Percentiles rank a stretch among this genome's conserved stretches.
These are phyloP conservation scores for Lipomyces mesembrius DNA, from an alignment of 805 yeast species.

Conservation along the genomic window DNA sequence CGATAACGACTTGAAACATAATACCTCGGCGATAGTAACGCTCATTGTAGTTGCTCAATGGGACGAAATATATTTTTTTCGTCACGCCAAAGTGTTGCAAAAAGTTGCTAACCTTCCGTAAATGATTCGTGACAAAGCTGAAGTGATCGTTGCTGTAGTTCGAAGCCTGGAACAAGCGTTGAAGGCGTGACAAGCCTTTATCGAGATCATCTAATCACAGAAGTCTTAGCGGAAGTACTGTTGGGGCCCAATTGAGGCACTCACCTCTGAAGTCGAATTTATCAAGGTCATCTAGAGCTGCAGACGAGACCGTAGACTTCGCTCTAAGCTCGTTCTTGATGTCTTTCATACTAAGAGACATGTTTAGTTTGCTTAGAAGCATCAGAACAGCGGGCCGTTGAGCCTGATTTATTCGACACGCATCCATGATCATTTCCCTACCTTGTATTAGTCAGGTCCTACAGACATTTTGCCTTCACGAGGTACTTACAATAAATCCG, in stretches of 20 bases:
- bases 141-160: constrained; percentile 65
- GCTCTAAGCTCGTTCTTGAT: constrained; percentile 59
- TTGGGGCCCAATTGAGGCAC: background rate
- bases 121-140: constrained; percentile 64
- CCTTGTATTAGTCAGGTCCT: background rate
- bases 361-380: constrained; percentile 75
- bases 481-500: constrained; percentile 68
- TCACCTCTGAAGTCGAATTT: constrained; percentile 69
- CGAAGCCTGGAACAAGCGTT: constrained; percentile 19
- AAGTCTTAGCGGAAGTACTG: background rate
- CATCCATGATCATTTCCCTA: constrained; percentile 60
- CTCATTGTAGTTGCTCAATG: constrained; percentile 81
- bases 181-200: constrained; percentile 62
- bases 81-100: constrained; percentile 64
- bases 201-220: constrained; percentile 55
- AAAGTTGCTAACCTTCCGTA: constrained; percentile 61
- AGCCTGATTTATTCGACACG: constrained; percentile 77
- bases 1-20: constrained; percentile 85
- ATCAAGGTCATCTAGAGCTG: constrained; percentile 79
- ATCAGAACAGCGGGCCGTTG: constrained; percentile 71
- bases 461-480: background rate
- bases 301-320: constrained; percentile 76
- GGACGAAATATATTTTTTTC: constrained; percentile 66
- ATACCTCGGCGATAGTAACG: constrained; percentile 78
- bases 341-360: constrained; percentile 66